Base-by-base conservation (phyloP, 1,284 basidiomycete genomes). In the Boletus semigastroideus region DNA sequence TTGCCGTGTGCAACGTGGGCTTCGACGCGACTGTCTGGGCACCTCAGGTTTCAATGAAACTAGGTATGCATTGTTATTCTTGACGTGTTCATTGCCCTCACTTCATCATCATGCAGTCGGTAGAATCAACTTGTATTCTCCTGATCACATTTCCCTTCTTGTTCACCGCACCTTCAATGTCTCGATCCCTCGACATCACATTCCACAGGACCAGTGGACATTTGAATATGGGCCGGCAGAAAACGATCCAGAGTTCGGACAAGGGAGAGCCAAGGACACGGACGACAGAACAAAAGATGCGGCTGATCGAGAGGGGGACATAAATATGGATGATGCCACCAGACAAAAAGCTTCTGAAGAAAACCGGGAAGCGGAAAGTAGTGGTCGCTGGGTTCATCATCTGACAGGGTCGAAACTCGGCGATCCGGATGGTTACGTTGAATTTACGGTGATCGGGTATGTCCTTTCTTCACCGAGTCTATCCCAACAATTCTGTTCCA, bases 121-220 rank as follows among this genome's bases (percentile, higher is more conserved):
- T 7, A 88, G 84, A 54, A 84, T 98, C 54, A 95, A 86, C 56
- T 78, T 98, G 20, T 94, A 85, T 53, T 97, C 94, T 1, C 94
- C 96, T 0, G 94, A 96, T 54, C 96, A 98, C 65, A 80, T 99
- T 49, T 94, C 94, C 0, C 77, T 99, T 12, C 87, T 99, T 48
- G 79, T 98, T 5, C 92, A 97, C 64, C 87, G 88, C 50, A 96
- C 93, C 8, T 99, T 99, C 79, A 99, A 99, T 70, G 92, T 94
- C 14, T 95, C 94, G 9, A 98, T 99, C 69, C 93, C 94, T 1
- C 84, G 92, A 49, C 83, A 92, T 64, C 96, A 99, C 70, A 92
- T 99, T 64, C 92, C 86, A 4, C 76, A 72, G 20, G 86, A 90
- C 43, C 72, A 82, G 48, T 98, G 90, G 85, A 82, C 87, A 56